Evolutionary conservation across 1,139 yeast genomes (phyloP).

Genomic region (Pichia sp.): DNA sequence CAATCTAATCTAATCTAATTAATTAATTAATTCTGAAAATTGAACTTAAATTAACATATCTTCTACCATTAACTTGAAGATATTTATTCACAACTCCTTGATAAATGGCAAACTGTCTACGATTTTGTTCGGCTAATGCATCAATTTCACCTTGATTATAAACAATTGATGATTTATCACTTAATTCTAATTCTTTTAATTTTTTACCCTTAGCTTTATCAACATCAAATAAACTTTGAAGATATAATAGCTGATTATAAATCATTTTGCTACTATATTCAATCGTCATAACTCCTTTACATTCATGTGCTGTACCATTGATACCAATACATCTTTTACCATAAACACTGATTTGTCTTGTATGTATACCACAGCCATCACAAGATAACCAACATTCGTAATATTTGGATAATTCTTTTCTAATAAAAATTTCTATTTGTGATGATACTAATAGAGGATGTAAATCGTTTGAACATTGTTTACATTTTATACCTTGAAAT

Average conservation of each 20-base stretch:
- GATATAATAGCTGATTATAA: constrained; percentile 81
- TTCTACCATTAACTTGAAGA: constrained; percentile 76
- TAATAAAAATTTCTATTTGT: constrained; percentile 67
- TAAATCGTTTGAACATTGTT: constrained; percentile 48
- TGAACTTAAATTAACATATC: constrained; percentile 82
- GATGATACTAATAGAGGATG: constrained; percentile 52
- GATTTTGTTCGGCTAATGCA: constrained; percentile 77
- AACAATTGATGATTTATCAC: constrained; percentile 29
- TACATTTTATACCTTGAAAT: constrained; percentile 67
- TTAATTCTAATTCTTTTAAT: constrained; percentile 45
- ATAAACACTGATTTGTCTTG: constrained; percentile 84
- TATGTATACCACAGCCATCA: constrained; percentile 79
- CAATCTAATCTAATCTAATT: too few species aligned
- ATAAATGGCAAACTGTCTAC: constrained; percentile 50
- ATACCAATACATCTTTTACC: constrained; percentile 78
- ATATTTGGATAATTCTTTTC: constrained; percentile 66
- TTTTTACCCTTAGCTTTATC: constrained; percentile 62
- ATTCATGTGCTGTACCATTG: constrained; percentile 56
- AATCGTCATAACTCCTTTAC: constrained; percentile 82
- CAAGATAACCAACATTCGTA: constrained; percentile 84
- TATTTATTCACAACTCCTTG: constrained; percentile 66
- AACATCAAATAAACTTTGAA: constrained; percentile 73
- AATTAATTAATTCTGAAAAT: constrained; percentile 46
- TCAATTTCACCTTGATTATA: constrained; percentile 54
- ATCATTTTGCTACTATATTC: constrained; percentile 72